phyloP scores from a whole-genome alignment of 371 early-diverging fungal genomes.

The Chytridiales sp. region DNA sequence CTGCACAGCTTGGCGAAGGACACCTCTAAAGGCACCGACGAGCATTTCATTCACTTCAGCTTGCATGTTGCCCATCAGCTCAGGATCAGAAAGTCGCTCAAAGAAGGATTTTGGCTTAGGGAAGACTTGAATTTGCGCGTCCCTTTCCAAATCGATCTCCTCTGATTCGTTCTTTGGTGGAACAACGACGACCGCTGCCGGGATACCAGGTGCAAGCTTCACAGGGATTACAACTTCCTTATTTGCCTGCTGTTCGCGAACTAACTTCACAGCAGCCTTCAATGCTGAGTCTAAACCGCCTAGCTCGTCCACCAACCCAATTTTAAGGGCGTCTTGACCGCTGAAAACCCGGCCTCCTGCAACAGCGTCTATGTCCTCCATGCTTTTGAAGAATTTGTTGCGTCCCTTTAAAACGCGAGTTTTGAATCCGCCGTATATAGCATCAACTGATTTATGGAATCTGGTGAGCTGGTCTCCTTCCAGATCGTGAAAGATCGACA shows the following conservation, averaged over 20 bases:
- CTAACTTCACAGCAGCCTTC: not conserved
- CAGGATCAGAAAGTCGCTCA: not conserved
- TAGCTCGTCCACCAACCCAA: slow-evolving; percentile 56
- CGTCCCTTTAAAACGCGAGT: slow-evolving; percentile 55
- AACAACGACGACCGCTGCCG: not conserved
- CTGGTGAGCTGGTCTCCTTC: slow-evolving; percentile 48
- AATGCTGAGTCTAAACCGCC: slow-evolving; percentile 1
- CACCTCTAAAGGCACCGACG: no score
- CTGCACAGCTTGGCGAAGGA: no score
- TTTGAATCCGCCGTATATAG: slow-evolving; percentile 53
- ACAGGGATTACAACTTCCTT: not conserved
- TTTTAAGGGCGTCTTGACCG: slow-evolving; percentile 50
- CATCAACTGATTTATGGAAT: slow-evolving; percentile 39
- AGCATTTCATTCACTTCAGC: no score
- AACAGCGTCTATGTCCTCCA: slow-evolving; percentile 50
- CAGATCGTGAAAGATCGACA: slow-evolving; percentile 46
- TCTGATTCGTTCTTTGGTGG: not conserved
- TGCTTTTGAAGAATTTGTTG: slow-evolving; percentile 20
- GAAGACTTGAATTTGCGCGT: slow-evolving; percentile 1
- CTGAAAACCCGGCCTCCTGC: slow-evolving; percentile 62
- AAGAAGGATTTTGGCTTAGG: not conserved
- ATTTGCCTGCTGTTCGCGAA: not conserved
- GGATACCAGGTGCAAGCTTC: not conserved
- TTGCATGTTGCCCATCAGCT: no score
- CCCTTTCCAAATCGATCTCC: slow-evolving; percentile 2